Conservation (phyloP, 331 rosid species). For the Spiraea crenata region DNA sequence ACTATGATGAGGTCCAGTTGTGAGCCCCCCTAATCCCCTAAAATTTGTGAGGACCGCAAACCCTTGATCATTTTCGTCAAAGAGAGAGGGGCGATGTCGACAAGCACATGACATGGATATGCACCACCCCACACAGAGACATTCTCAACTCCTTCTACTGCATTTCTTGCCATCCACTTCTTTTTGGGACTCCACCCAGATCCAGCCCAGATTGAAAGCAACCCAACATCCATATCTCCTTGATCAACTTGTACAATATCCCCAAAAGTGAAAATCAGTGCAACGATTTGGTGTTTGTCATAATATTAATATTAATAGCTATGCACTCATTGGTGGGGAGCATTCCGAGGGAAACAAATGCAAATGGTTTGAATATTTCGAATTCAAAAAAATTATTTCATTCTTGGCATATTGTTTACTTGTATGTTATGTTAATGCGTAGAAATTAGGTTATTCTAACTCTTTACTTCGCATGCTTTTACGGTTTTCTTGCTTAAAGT, state of each 20-base stretch:
- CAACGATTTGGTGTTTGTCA: neutral
- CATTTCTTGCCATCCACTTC: constrained; percentile 20
- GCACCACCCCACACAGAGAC: constrained; percentile 1
- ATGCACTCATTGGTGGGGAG: neutral
- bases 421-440: no score
- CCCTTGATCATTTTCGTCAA: neutral
- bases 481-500: no score
- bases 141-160: neutral
- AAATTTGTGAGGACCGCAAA: constrained; percentile 19
- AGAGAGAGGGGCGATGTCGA: neutral
- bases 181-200: constrained; percentile 5
- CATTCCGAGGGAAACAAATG: constrained; percentile 1
- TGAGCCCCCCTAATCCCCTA: constrained; percentile 31
- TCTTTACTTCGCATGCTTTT: no score
- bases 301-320: neutral
- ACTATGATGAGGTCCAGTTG: constrained; percentile 25
- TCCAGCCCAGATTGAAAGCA: constrained; percentile 37
- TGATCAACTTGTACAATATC: constrained; percentile 26
- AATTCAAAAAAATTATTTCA: neutral
- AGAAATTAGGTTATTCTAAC: no score
- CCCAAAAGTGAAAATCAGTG: constrained; percentile 11
- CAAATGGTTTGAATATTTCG: neutral
- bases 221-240: constrained; percentile 23
- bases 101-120: constrained; percentile 31
- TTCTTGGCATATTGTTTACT: no score